Evolutionary conservation across 352 stramenopile species (phyloP).

Genomic region (Stephanocyclus meneghinianus): DNA sequence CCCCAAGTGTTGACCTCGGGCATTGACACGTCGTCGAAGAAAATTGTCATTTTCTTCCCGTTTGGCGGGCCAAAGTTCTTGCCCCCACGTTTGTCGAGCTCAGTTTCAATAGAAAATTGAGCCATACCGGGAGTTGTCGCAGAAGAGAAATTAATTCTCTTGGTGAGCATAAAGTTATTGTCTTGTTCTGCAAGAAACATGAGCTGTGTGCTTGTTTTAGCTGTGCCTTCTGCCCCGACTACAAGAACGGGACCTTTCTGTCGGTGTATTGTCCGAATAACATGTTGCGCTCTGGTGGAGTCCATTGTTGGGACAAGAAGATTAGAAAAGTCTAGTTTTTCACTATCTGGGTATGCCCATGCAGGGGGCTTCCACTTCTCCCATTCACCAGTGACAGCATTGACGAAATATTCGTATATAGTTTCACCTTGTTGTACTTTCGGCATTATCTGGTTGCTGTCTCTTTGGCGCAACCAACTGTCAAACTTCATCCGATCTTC

Average conservation of each 20-base stretch:
- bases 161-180: conserved; percentile 92
- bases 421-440: conserved; percentile 79
- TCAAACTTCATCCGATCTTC: conserved; percentile 96
- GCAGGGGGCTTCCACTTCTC: conserved; percentile 91
- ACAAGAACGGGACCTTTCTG: conserved; percentile 90
- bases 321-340: conserved; percentile 97
- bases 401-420: conserved; percentile 92
- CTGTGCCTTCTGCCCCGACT: conserved; percentile 94
- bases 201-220: conserved; percentile 95
- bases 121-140: conserved; percentile 97
- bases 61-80: conserved; percentile 97
- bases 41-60: conserved; percentile 98
- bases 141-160: conserved; percentile 97
- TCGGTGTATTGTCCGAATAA: conserved; percentile 90
- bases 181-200: conserved; percentile 97
- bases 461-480: conserved; percentile 90
- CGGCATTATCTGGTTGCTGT: conserved; percentile 88
- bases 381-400: conserved; percentile 91
- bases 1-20: conserved; percentile 98
- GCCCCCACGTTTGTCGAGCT: conserved; percentile 96
- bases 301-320: conserved; percentile 98
- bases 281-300: conserved; percentile 92
- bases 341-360: conserved; percentile 92
- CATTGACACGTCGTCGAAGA: conserved; percentile 96
- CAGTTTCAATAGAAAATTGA: conserved; percentile 95